Conservation (phyloP, 495 filamentous ascomycete species). For the Aspergillus indologenus region DNA sequence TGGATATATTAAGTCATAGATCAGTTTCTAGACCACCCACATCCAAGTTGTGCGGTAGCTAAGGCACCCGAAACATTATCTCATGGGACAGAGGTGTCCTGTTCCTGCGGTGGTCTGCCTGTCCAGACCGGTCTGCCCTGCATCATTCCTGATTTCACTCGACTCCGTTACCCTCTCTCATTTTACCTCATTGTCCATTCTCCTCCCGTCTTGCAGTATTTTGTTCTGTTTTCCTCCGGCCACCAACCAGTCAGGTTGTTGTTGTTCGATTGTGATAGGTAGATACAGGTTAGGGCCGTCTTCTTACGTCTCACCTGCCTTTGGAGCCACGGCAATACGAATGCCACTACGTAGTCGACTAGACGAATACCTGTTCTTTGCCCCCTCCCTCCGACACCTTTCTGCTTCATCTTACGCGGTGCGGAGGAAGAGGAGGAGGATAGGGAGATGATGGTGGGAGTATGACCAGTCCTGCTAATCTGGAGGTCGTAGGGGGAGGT, state of each 20-base stretch:
- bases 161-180: no score
- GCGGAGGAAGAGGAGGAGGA: no score
- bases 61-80: neutral
- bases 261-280: neutral
- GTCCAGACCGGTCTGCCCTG: neutral
- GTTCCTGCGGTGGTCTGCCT: neutral
- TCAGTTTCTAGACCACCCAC: neutral
- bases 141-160: neutral
- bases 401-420: neutral
- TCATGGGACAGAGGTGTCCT: neutral
- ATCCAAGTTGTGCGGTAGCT: neutral
- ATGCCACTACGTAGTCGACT: neutral
- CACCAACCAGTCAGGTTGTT: neutral
- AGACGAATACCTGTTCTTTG: neutral
- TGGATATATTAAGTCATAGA: neutral
- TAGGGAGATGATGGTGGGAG: neutral
- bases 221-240: neutral
- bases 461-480: neutral
- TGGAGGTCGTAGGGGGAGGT: neutral
- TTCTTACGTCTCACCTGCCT: slow-evolving; percentile 5
- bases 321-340: neutral
- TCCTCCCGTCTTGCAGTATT: neutral
- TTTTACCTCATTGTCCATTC: neutral
- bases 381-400: neutral
- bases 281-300: neutral